Evolutionary conservation across 805 yeast genomes (phyloP).

Genomic region (Myxozyma mucilagina): DNA sequence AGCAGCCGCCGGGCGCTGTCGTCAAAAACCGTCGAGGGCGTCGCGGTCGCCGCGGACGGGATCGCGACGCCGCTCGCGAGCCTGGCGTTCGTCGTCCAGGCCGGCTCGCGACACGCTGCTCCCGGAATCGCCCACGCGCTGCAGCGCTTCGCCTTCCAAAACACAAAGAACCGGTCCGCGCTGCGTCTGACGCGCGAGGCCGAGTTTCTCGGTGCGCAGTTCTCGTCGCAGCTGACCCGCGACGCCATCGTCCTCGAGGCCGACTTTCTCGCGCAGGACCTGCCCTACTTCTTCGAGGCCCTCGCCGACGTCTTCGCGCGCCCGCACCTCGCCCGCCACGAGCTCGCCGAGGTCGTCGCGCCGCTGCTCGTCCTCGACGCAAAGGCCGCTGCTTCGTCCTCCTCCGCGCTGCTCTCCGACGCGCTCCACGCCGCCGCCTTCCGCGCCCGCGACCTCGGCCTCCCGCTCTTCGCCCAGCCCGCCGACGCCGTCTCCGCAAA

Average conservation of each 20-base stretch:
- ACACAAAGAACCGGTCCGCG: constrained; percentile 80
- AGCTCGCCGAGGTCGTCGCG: constrained; percentile 74
- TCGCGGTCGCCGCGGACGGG: constrained; percentile 57
- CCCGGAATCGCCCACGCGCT: constrained; percentile 87
- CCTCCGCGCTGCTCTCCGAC: constrained; percentile 68
- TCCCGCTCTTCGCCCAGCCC: constrained; percentile 75
- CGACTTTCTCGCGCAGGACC: constrained; percentile 77
- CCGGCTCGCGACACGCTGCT: constrained; percentile 75
- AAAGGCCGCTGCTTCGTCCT: constrained; percentile 51
- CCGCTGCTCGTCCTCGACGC: constrained; percentile 75
- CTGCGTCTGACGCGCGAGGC: constrained; percentile 91
- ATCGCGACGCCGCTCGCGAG: constrained; percentile 63
- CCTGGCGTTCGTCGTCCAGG: constrained; percentile 77
- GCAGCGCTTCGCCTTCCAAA: constrained; percentile 72
- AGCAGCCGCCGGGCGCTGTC: constrained; percentile 34
- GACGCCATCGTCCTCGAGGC: constrained; percentile 81
- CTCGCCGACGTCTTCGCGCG: constrained; percentile 60
- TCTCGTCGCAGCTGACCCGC: constrained; percentile 71
- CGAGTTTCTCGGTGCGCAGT: constrained; percentile 86
- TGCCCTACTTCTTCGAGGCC: constrained; percentile 89
- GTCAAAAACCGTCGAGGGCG: constrained; percentile 43
- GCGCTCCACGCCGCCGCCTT: constrained; percentile 76
- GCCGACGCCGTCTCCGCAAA: constrained; percentile 56
- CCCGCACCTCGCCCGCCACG: constrained; percentile 50
- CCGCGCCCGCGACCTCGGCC: constrained; percentile 78